phyloP scores from a whole-genome alignment of 2,329 filamentous ascomycete genomes.

The Epicoccum nigrum region DNA sequence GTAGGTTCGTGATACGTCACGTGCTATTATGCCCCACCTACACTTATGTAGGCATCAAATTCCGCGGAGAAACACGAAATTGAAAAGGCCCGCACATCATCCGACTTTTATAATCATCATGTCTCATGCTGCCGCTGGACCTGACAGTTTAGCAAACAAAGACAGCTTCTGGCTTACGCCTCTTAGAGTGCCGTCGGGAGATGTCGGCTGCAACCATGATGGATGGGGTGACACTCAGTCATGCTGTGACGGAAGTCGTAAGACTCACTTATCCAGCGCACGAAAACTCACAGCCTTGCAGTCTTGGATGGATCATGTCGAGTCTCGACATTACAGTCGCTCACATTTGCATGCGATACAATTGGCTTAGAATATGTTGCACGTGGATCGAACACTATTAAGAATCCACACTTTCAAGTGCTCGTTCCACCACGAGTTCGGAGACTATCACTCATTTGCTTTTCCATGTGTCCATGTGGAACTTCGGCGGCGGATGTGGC shows the following conservation, averaged over 20 bases:
- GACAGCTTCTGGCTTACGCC: slow-evolving; percentile 1
- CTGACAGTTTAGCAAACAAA: neutral
- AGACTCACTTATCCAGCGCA: too few relatives aligned
- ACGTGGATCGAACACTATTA: neutral
- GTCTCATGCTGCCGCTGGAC: neutral
- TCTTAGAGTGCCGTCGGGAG: slow-evolving; percentile 1
- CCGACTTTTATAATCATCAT: slow-evolving; percentile 7
- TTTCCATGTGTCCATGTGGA: slow-evolving; percentile 1
- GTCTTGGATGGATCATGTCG: too few relatives aligned
- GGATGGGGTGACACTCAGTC: slow-evolving; percentile 13
- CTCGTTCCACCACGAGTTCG: slow-evolving; percentile 1
- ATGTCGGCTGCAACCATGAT: slow-evolving; percentile 4
- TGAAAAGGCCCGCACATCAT: slow-evolving; percentile 3
- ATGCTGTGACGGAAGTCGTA: slow-evolving; percentile 3
- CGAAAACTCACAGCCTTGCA: too few relatives aligned
- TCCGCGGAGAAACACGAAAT: slow-evolving; percentile 8
- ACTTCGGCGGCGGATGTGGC: slow-evolving; percentile 1
- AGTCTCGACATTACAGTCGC: too few relatives aligned
- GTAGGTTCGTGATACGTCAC: neutral
- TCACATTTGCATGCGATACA: too few relatives aligned
- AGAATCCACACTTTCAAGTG: neutral
- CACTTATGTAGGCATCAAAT: too few relatives aligned
- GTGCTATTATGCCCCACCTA: slow-evolving; percentile 4
- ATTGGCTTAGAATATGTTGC: too few relatives aligned
- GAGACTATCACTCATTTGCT: slow-evolving; percentile 14